Evolutionary conservation across 306 rosid genomes (phyloP), one percentile per base, ranked within the genome.

Genomic region (Sesbania bispinosa): DNA sequence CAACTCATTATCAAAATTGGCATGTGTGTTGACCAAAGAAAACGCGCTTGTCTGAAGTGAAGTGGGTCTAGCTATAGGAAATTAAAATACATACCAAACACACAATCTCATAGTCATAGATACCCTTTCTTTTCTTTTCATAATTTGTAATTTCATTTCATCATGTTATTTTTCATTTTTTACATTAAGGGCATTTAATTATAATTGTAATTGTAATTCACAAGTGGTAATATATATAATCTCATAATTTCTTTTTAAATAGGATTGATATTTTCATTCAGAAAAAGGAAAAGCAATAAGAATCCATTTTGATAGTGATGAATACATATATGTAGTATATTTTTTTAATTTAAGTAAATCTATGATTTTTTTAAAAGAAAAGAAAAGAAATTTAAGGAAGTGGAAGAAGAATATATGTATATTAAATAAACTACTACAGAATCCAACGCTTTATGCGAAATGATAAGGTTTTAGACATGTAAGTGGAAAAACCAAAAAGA

Each of bases 321-420:
- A 52, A 65, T 65, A 42, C 38, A 24, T 51, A 57, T 69, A 29
- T 50, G 24, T 48, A 6, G 10, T 4, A 21, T 51, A 8, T 11
- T 10, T 42, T 57, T 48, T 45, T 13, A 62, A 52, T n/a, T 24
- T 35, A 38, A 43, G 74, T 8, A 42, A 47, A 67, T 18, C n/a
- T 10, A 30, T 38, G n/a, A 0, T 19, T 6, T 60, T 15, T 57
- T 21, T 0, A 32, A 16, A 16, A 10, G 15, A 26, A 21, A 38
- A 21, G 32, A 9, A 72, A 41, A 30, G 6, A 54, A 58, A 41
- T 48, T 60, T 27, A 42, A 55, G 71, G n/a, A 50, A 71, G 69
- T 75, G 71, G 83, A 20, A 21, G 77, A 75, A 74, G 83, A 82
- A 79, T 75, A 79, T 75, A 76, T 63, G 23, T 61, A 43, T 54